phyloP scores from a whole-genome alignment of 495 filamentous ascomycete genomes.

The Penicillium manginii region DNA sequence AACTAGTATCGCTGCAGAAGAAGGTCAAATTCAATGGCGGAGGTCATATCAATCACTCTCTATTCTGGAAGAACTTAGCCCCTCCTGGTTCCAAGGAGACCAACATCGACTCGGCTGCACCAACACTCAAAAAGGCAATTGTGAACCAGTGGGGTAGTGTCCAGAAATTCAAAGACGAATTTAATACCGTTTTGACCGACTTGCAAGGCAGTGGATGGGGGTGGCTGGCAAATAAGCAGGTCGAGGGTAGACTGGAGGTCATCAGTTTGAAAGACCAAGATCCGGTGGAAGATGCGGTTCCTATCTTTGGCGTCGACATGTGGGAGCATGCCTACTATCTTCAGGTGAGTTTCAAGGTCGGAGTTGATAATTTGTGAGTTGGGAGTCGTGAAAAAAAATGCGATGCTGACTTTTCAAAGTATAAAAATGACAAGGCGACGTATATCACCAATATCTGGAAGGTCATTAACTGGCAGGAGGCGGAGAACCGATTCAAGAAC shows the following conservation, averaged over 20 bases:
- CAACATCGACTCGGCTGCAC: slow-evolving; percentile 59
- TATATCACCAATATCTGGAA: slow-evolving; percentile 96
- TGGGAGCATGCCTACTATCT: slow-evolving; percentile 89
- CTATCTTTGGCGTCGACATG: slow-evolving; percentile 90
- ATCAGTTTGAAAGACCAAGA: slow-evolving; percentile 86
- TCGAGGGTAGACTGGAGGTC: slow-evolving; percentile 68
- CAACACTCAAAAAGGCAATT: slow-evolving; percentile 63
- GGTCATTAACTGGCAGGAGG: slow-evolving; percentile 93
- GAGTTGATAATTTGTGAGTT: no score
- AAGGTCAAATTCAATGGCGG: slow-evolving; percentile 95
- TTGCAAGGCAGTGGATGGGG: slow-evolving; percentile 95
- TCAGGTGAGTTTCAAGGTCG: slow-evolving; percentile 41
- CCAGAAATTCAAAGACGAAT: slow-evolving; percentile 67
- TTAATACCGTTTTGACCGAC: slow-evolving; percentile 73
- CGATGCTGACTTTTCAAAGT: slow-evolving; percentile 51
- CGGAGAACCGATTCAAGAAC: slow-evolving; percentile 71
- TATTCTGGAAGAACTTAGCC: slow-evolving; percentile 91
- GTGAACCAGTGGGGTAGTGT: slow-evolving; percentile 71
- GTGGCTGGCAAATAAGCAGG: slow-evolving; percentile 80
- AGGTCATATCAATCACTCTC: slow-evolving; percentile 88
- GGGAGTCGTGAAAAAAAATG: neutral
- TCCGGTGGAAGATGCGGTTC: slow-evolving; percentile 73
- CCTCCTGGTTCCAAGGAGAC: slow-evolving; percentile 67
- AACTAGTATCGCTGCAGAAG: slow-evolving; percentile 77
- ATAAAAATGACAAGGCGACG: slow-evolving; percentile 93